Conservation (phyloP, 345 rosid genomes). For the Hibiscus syriacus region DNA sequence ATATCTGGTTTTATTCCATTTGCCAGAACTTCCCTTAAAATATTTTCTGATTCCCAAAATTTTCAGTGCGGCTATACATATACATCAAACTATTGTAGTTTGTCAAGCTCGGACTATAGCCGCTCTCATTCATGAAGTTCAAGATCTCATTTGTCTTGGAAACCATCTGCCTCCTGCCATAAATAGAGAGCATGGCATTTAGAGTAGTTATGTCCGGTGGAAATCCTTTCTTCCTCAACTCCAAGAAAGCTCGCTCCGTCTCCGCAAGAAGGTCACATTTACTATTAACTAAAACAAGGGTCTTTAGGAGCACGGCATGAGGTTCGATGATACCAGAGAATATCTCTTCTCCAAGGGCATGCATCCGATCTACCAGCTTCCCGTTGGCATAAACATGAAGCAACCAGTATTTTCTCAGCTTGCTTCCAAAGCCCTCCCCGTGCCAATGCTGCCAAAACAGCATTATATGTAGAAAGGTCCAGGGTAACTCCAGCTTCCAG, state of each 20-base stretch:
- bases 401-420: conserved; percentile 69
- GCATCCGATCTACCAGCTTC: conserved; percentile 72
- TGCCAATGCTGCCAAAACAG: conserved; percentile 89
- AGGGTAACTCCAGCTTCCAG: conserved; percentile 78
- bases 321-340: conserved; percentile 69
- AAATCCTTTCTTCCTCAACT: conserved; percentile 61
- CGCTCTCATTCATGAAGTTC: conserved; percentile 70
- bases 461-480: conserved; percentile 86
- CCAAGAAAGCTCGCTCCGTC: conserved; percentile 70
- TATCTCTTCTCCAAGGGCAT: conserved; percentile 66
- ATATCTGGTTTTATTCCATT: conserved; percentile 82
- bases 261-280: conserved; percentile 76
- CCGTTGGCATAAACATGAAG: conserved; percentile 95
- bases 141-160: conserved; percentile 61
- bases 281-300: conserved; percentile 80
- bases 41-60: conserved; percentile 62
- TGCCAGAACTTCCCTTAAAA: conserved; percentile 53
- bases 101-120: conserved; percentile 65
- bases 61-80: conserved; percentile 71
- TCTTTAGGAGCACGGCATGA: conserved; percentile 75
- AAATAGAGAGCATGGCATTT: conserved; percentile 83
- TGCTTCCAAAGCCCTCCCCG: conserved; percentile 97
- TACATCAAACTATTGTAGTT: conserved; percentile 92
- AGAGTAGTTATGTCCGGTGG: conserved; percentile 67
- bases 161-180: conserved; percentile 85